Evolutionary conservation across 306 rosid genomes (phyloP), one percentile per base, ranked within the genome.

Genomic region (Inga leiocalycina): DNA sequence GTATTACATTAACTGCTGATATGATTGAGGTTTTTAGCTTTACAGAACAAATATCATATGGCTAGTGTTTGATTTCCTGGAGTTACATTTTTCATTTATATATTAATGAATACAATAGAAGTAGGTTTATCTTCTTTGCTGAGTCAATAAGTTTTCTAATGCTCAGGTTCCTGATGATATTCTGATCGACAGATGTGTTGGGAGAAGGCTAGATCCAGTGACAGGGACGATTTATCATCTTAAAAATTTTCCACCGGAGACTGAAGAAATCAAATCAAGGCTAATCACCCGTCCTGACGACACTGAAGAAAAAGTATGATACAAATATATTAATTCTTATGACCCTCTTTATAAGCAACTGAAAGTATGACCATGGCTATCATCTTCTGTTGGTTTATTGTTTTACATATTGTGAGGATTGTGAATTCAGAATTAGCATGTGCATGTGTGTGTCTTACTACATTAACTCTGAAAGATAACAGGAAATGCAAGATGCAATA

Each of bases 91-190:
- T 73, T 66, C 34, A 57, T 51, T 27, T 66, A 13, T 44, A 46
- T 81, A 24, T 57, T 64, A 72, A 39, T 57, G 39, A 72, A 48
- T 48, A 48, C 10, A 12, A 41, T 39, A 76, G 56, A 65, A 67
- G 71, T 62, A 66, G 85, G 65, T 68, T 35, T 27, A 20, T 74
- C 59, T 69, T 74, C 79, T 82, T 45, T 57, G 78, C 89, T 83
- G 82, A 85, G 84, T 83, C 76, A 74, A 45, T 51, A 83, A 80
- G 73, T 83, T 85, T 88, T 85, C 87, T 79, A 84, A 89, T 91
- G 88, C 88, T 87, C 99, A 96, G 99, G 99, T 96, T 90, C 98
- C 97, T 92, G 99, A 96, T 86, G 99, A 96, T 89, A 91, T 87
- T 92, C 97, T 96, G 90, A 89, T 93, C 92, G 93, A 96, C 92